Evolutionary conservation across 768 basidiomycete species (phyloP).

Genomic region (Naganishia vaughanmartiniae): DNA sequence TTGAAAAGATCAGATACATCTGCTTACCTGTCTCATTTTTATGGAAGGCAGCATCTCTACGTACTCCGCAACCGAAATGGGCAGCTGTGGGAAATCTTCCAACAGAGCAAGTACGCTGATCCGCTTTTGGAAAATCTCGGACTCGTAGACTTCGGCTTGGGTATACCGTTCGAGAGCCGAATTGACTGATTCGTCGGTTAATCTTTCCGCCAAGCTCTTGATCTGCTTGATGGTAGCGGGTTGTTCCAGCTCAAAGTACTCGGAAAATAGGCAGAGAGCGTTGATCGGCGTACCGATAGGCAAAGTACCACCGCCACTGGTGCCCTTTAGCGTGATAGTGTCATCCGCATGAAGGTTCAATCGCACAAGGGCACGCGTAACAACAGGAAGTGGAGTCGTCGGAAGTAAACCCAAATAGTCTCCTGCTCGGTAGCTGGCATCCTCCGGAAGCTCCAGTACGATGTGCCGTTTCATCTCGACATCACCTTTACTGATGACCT

Average conservation of each 20-base stretch:
- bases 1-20: not conserved
- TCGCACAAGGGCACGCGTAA: constrained; percentile 30
- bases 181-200: constrained; percentile 42
- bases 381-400: constrained; percentile 28
- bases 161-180: constrained; percentile 48
- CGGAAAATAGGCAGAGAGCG: constrained; percentile 53
- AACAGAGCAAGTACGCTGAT: constrained; percentile 56
- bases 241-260: constrained; percentile 59
- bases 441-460: constrained; percentile 29
- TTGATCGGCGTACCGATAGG: constrained; percentile 54
- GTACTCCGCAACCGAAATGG: constrained; percentile 53
- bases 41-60: constrained; percentile 57
- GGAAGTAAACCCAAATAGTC: constrained; percentile 58
- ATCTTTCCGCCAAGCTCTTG: constrained; percentile 46
- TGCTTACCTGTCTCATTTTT: constrained; percentile 53
- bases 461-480: constrained; percentile 33
- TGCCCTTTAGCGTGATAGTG: constrained; percentile 51
- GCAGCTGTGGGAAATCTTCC: constrained; percentile 53
- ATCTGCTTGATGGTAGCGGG: constrained; percentile 57
- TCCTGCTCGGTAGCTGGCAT: constrained; percentile 53
- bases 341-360: constrained; percentile 33
- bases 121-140: constrained; percentile 52
- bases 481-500: constrained; percentile 26
- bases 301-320: constrained; percentile 53
- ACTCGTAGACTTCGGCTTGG: constrained; percentile 45